Base-by-base conservation (phyloP, 495 filamentous ascomycete species). In the Talaromyces borbonicus region DNA sequence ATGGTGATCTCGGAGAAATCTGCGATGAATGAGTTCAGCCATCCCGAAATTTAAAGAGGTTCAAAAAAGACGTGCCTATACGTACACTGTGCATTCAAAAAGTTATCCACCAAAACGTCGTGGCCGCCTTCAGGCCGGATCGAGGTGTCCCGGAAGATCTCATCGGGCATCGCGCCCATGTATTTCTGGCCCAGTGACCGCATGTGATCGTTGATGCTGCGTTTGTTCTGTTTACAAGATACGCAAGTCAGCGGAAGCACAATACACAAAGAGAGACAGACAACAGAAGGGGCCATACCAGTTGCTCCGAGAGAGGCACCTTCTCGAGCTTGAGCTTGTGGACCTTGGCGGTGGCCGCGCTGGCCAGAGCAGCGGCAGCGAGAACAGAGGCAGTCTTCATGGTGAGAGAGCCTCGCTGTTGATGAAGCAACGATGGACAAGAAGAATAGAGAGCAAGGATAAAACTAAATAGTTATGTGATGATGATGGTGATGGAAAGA, bases 21-120 rank as follows among this genome's bases (percentile, higher is more conserved):
- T 96, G 57, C 11, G 14, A 39, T 8, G 41, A 50, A 49, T 63
- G 42, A 69, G 58, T 27, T 20, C 3, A 6, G 6, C 2, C 14
- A 24, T 9, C 25, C 19, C 24, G 18, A 48, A 1, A 16, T 0
- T 65, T 38, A n/a, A n/a, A n/a, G n/a, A n/a, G n/a, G n/a, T n/a
- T n/a, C n/a, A n/a, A n/a, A n/a, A n/a, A n/a, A n/a, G n/a, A n/a
- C n/a, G n/a, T n/a, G n/a, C n/a, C n/a, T n/a, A 22, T 38, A 53
- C 86, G 55, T 81, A 95, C 90, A 99, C 67, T 99, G 93, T 46
- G 93, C 93, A 57, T 99, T 99, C 68, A 99, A 70, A 72, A 96
- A 99, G 75, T 99, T 99, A 61, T 80, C 85, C 51, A 99, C 81
- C 41, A 92, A 83, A 14, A 99, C 85, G 26, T 81, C 77, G 56